These are phyloP conservation scores for Pseudocercospora fijiensis DNA, from an alignment of 2,329 filamentous ascomycete species.

Conservation along the genomic window DNA sequence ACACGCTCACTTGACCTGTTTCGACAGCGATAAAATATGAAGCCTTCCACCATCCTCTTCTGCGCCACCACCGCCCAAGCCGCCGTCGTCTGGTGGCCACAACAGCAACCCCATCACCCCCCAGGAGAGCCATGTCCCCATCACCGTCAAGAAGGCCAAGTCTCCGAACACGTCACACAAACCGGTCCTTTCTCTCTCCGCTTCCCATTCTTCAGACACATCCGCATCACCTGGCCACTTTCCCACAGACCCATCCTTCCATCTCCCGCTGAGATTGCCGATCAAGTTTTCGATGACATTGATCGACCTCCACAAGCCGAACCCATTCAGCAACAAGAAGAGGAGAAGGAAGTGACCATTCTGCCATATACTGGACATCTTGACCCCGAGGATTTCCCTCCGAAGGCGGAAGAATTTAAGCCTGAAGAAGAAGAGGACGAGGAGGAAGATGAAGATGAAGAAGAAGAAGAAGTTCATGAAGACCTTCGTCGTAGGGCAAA, in stretches of 20 bases:
- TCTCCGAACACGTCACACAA: background rate
- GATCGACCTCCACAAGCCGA: background rate
- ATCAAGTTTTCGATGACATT: background rate
- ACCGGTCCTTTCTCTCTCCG: background rate
- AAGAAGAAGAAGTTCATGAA: constrained; percentile 1
- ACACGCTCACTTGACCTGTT: background rate
- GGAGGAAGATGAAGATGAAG: background rate
- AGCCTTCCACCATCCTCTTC: constrained; percentile 2
- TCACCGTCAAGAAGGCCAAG: background rate
- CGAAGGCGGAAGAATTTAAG: background rate
- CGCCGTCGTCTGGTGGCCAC: background rate
- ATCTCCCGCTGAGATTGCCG: background rate
- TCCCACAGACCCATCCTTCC: background rate
- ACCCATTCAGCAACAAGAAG: background rate
- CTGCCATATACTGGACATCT: background rate
- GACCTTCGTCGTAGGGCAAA: background rate
- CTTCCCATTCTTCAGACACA: background rate
- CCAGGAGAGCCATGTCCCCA: background rate
- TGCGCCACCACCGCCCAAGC: background rate
- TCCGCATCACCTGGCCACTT: background rate
- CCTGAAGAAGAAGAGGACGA: background rate
- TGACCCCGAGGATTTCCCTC: background rate
- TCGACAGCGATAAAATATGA: background rate
- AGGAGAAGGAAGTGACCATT: background rate
- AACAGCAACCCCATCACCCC: background rate